phyloP scores from a whole-genome alignment of 768 basidiomycete species.

The Pleurotus pulmonarius region DNA sequence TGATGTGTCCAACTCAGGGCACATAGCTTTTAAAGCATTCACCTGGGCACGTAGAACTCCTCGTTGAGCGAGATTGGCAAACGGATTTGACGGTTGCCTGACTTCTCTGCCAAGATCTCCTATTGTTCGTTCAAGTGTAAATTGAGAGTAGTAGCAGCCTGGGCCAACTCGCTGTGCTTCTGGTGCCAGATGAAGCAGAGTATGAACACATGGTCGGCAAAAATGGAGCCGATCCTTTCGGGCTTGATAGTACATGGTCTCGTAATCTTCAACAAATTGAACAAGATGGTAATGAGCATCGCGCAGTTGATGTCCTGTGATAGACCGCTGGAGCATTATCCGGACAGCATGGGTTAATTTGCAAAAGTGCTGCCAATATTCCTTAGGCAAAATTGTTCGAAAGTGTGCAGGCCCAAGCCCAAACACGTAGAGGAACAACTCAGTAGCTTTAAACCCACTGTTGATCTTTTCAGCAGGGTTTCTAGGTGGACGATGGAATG shows the following conservation, averaged over 20 bases:
- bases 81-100: slow-evolving; percentile 7
- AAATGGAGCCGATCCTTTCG: slow-evolving; percentile 1
- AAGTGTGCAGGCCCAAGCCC: slow-evolving; percentile 8
- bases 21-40: slow-evolving; percentile 7
- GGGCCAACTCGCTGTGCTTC: slow-evolving; percentile 4
- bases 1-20: slow-evolving; percentile 4
- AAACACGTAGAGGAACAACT: not conserved
- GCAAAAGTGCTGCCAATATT: slow-evolving; percentile 4
- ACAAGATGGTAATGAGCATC: not conserved
- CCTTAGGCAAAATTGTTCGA: not conserved
- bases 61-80: slow-evolving; percentile 7
- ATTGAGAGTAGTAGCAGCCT: not conserved
- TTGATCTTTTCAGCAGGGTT: slow-evolving; percentile 9
- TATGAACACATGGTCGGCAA: slow-evolving; percentile 5
- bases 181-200: slow-evolving; percentile 6
- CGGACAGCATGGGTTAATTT: slow-evolving; percentile 7
- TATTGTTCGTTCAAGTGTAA: slow-evolving; percentile 7
- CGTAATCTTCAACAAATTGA: slow-evolving; percentile 5
- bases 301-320: not conserved
- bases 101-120: slow-evolving; percentile 8
- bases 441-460: too few relatives aligned
- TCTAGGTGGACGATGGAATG: slow-evolving; percentile 5
- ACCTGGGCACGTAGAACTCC: slow-evolving; percentile 7
- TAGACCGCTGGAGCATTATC: not conserved
- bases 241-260: slow-evolving; percentile 7